Evolutionary conservation across 73 alveolate genomes (phyloP), one percentile per base, ranked within the genome.

Genomic region (Urostyla sp.): DNA sequence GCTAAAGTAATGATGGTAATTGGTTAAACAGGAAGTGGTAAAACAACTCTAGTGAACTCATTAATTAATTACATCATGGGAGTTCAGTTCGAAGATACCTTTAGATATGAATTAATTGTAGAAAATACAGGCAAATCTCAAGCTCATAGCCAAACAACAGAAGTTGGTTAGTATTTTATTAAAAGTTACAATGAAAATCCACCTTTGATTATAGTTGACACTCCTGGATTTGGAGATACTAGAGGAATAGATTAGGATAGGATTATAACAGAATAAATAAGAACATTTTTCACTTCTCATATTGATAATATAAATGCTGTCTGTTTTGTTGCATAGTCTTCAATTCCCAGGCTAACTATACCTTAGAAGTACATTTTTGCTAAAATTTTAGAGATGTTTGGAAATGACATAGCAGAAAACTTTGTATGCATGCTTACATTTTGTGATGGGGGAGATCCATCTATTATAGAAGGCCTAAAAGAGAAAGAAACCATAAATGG

Each of bases 151-250:
- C 20, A 75, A 58, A 59, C 67, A 0, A 16, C 30, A n/a, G 28
- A 58, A 2, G 51, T 60, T 0, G 31, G 10, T 1, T 21, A 13
- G 0, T 75, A 75, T n/a, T 75, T 37, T 23, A 15, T 75, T 11
- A 31, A 75, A 56, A 27, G 69, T 8, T 24, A 35, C 37, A 50
- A 52, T 10, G 51, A 15, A 18, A 56, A 63, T 55, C 87, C 84
- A 0, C 67, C 40, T 4, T 11, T 75, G 35, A 75, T 69, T 24
- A 28, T 75, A 56, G 51, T 75, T 2, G 87, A 75, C 37, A 56
- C 87, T 37, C 87, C 87, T 10, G 72, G 87, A 32, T 75, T 75
- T 34, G 82, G 82, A 23, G 83, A 75, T 63, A 59, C 80, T 11
- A 60, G 87, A 75, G 72, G 67, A 23, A 44, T 60, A 18, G 5